These are phyloP conservation scores for Spiromastix sp. DNA, from an alignment of 2,329 filamentous ascomycete species.

Conservation along the genomic window DNA sequence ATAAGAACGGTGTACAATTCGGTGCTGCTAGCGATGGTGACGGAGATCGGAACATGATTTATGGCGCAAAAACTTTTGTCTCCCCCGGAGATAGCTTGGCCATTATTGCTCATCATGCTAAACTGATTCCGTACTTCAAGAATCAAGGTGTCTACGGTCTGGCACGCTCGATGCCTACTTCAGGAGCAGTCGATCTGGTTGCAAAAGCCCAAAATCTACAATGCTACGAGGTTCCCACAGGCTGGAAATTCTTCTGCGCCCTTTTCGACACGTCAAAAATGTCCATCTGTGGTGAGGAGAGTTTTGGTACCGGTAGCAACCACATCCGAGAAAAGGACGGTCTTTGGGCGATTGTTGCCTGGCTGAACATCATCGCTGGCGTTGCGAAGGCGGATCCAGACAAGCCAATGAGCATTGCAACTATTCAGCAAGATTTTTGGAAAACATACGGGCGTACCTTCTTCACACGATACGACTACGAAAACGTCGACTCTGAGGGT, in stretches of 20 bases:
- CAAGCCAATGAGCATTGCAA: slow-evolving; percentile 80
- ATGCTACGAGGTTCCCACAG: slow-evolving; percentile 94
- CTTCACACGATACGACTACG: slow-evolving; percentile 98
- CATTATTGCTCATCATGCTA: slow-evolving; percentile 94
- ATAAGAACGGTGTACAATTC: slow-evolving; percentile 86
- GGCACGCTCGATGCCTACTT: slow-evolving; percentile 95
- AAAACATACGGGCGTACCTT: slow-evolving; percentile 90
- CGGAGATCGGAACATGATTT: slow-evolving; percentile 99
- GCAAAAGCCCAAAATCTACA: slow-evolving; percentile 86
- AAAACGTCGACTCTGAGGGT: slow-evolving; percentile 82
- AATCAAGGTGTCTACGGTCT: slow-evolving; percentile 93
- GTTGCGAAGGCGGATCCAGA: slow-evolving; percentile 72
- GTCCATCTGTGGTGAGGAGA: slow-evolving; percentile 97
- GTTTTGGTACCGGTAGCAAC: slow-evolving; percentile 94
- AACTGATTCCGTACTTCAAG: slow-evolving; percentile 97
- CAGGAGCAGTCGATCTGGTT: slow-evolving; percentile 87
- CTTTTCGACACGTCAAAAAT: slow-evolving; percentile 91
- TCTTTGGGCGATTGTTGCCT: slow-evolving; percentile 92
- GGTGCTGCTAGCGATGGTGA: slow-evolving; percentile 95
- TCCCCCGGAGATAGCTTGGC: slow-evolving; percentile 94
- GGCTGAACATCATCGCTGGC: slow-evolving; percentile 97
- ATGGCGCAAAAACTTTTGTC: slow-evolving; percentile 91
- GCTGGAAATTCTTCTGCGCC: slow-evolving; percentile 99
- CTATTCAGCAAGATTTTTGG: slow-evolving; percentile 98
- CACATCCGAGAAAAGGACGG: slow-evolving; percentile 99